These are phyloP conservation scores for Solanum stenotomum DNA, from an alignment of 257 asterid genomes.

Conservation along the genomic window DNA sequence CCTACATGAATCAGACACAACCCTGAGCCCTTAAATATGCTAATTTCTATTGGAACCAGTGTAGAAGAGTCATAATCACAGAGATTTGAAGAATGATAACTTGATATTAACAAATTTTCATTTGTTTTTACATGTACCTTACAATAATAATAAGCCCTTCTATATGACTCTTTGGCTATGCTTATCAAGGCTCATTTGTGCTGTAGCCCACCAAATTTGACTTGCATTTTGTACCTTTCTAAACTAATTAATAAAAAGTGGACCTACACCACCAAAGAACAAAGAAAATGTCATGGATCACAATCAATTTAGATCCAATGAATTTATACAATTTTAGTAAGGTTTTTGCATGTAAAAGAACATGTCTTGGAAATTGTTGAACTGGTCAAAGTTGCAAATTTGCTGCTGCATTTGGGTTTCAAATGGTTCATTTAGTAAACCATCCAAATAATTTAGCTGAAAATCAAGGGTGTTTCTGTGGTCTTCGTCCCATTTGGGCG, in stretches of 20 bases:
- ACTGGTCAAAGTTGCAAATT: conserved; percentile 26
- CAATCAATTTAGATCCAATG: background rate
- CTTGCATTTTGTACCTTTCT: background rate
- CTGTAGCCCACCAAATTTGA: background rate
- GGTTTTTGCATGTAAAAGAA: conserved; percentile 38
- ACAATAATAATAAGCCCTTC: background rate
- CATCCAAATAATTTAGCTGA: conserved; percentile 35
- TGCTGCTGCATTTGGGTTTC: conserved; percentile 32
- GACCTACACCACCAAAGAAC: background rate
- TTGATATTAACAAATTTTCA: background rate
- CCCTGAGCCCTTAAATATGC: background rate
- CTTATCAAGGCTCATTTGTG: background rate
- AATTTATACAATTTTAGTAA: conserved; percentile 10
- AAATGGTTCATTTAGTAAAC: conserved; percentile 43
- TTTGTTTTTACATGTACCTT: conserved; percentile 2
- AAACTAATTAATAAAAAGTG: background rate
- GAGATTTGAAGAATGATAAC: background rate
- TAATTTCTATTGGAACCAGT: background rate
- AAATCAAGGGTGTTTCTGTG: conserved; percentile 28
- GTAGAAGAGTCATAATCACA: background rate
- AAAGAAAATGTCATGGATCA: background rate
- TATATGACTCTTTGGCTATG: background rate
- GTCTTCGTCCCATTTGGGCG: conserved; percentile 28
- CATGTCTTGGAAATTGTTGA: conserved; percentile 43
- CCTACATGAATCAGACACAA: background rate